These are phyloP conservation scores for Xylaria cubensis DNA, from an alignment of 495 filamentous ascomycete species.

Conservation along the genomic window DNA sequence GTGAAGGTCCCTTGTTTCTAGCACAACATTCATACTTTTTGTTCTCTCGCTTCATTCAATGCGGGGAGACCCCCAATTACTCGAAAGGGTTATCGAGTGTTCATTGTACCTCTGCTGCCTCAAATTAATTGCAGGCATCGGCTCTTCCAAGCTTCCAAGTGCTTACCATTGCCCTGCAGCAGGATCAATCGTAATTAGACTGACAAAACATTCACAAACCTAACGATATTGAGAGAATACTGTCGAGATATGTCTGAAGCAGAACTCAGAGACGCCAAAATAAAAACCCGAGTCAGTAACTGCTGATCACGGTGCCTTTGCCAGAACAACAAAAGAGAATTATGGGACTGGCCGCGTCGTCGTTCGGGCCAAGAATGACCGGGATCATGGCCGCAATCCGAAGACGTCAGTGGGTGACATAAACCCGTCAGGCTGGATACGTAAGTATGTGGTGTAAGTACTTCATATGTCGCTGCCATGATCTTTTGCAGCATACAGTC, in stretches of 20 bases:
- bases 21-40: neutral
- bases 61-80: slow-evolving; percentile 9
- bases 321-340: slow-evolving; percentile 9
- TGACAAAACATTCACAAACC: neutral
- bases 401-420: slow-evolving; percentile 13
- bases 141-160: neutral
- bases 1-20: neutral
- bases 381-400: slow-evolving; percentile 7
- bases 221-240: neutral
- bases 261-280: slow-evolving; percentile 2
- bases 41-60: neutral
- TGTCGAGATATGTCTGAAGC: neutral
- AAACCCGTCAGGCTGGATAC: neutral
- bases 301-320: neutral
- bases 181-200: slow-evolving; percentile 10
- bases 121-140: slow-evolving; percentile 13
- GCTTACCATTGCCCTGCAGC: slow-evolving; percentile 12
- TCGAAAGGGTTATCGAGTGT: slow-evolving; percentile 21
- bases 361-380: slow-evolving; percentile 15
- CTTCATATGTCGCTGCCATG: neutral
- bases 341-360: slow-evolving; percentile 20
- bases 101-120: neutral
- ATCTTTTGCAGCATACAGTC: neutral
- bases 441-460: neutral
- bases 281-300: slow-evolving; percentile 17